Evolutionary conservation across 139 green algal genomes (phyloP).

Genomic region (Pseudopediastrum boryanum): DNA sequence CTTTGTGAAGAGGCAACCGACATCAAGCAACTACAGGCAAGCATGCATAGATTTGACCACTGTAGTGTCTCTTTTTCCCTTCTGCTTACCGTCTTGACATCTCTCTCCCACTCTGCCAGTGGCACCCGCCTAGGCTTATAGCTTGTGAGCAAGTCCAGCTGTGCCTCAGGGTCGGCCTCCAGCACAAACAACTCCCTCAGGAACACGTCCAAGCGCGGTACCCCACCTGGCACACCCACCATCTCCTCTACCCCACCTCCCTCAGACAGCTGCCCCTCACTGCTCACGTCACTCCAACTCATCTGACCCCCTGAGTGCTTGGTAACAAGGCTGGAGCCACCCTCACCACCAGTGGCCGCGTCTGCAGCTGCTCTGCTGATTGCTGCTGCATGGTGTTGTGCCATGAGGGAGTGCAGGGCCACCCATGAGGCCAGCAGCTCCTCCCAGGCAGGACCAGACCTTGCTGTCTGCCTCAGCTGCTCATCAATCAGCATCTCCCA

Average conservation of each 20-base stretch:
- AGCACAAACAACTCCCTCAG: slow-evolving; percentile 37
- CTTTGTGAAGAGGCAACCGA: no score
- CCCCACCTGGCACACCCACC: background rate
- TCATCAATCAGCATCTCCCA: slow-evolving; percentile 53
- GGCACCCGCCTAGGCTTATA: slow-evolving; percentile 40
- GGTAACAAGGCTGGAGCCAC: no score
- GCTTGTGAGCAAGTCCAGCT: slow-evolving; percentile 68
- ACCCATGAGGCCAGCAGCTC: slow-evolving; percentile 61
- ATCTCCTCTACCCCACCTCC: background rate
- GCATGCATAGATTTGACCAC: no score
- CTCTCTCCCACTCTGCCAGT: slow-evolving; percentile 44
- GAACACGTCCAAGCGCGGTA: slow-evolving; percentile 44
- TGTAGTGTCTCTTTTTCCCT: background rate
- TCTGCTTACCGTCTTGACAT: slow-evolving; percentile 18
- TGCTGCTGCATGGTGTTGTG: background rate
- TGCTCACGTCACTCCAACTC: background rate
- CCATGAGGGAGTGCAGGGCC: slow-evolving; percentile 36
- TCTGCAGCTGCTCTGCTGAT: background rate
- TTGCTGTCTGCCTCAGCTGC: background rate
- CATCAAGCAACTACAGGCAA: no score
- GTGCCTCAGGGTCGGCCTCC: slow-evolving; percentile 48
- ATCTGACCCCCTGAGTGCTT: no score
- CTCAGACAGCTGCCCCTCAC: background rate
- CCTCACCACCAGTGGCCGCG: background rate
- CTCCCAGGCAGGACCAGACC: slow-evolving; percentile 47